Percentiles rank a stretch among this genome's conserved stretches.
Evolutionary conservation across 2,329 filamentous ascomycete species (phyloP).

Genomic region (Penicillium vulpinum): DNA sequence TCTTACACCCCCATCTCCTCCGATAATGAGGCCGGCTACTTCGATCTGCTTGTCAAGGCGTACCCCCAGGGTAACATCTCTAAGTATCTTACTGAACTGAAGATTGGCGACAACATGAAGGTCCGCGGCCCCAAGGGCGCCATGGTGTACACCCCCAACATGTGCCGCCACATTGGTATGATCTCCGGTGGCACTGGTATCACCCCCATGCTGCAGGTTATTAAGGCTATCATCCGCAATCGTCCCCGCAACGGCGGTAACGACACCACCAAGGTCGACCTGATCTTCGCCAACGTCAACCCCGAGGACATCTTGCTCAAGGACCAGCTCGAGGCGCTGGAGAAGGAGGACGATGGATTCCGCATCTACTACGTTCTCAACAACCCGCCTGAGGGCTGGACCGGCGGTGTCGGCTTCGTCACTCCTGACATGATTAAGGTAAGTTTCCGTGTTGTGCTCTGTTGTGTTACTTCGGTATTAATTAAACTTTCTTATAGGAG

Average conservation of each 20-base stretch:
- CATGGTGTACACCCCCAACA: constrained; percentile 96
- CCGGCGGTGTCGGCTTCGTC: constrained; percentile 89
- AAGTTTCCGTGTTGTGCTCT: constrained; percentile 29
- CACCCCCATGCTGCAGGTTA: constrained; percentile 96
- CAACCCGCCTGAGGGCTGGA: constrained; percentile 90
- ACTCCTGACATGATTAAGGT: constrained; percentile 94
- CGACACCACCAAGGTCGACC: constrained; percentile 84
- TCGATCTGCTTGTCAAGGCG: constrained; percentile 96
- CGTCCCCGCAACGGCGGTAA: constrained; percentile 64
- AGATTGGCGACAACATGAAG: constrained; percentile 82
- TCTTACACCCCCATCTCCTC: constrained; percentile 92
- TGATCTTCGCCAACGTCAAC: constrained; percentile 97
- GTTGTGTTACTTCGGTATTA: not conserved
- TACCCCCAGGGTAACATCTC: constrained; percentile 98
- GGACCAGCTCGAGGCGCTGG: constrained; percentile 83
- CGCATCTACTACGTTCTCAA: constrained; percentile 93
- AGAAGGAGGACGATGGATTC: constrained; percentile 75
- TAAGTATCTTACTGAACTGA: constrained; percentile 80
- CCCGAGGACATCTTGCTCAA: constrained; percentile 87
- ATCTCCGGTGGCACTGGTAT: constrained; percentile 96
- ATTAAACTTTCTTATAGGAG: constrained; percentile 31
- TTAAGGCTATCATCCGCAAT: constrained; percentile 84
- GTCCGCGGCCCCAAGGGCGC: constrained; percentile 94
- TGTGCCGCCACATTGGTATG: constrained; percentile 97
- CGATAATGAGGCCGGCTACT: constrained; percentile 84